phyloP scores from a whole-genome alignment of 805 yeast genomes.

The Tetrapisispora namnaoensis region DNA sequence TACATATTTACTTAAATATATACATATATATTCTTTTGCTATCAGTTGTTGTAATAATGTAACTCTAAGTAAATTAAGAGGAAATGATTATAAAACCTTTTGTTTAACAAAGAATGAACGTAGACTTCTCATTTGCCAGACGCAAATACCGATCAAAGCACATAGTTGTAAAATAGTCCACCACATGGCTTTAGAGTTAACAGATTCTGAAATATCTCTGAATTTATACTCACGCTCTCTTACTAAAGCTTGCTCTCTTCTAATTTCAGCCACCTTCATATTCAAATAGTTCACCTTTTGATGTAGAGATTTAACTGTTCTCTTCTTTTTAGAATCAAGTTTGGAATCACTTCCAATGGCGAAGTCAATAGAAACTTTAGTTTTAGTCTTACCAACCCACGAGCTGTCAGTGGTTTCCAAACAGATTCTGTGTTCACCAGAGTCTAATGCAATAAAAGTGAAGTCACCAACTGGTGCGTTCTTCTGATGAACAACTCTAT shows the following conservation, averaged over 20 bases:
- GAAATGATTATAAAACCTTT: slow-evolving; percentile 33
- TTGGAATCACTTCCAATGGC: slow-evolving; percentile 56
- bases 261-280: slow-evolving; percentile 48
- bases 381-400: slow-evolving; percentile 52
- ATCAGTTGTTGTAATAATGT: too few relatives aligned
- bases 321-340: slow-evolving; percentile 59
- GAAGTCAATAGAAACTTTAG: slow-evolving; percentile 53
- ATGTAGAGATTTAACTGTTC: slow-evolving; percentile 46
- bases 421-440: slow-evolving; percentile 75
- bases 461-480: slow-evolving; percentile 57
- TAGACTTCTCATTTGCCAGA: slow-evolving; percentile 65
- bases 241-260: slow-evolving; percentile 55
- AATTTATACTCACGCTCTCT: slow-evolving; percentile 67
- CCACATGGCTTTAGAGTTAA: slow-evolving; percentile 58
- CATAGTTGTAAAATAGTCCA: slow-evolving; percentile 64
- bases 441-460: slow-evolving; percentile 61
- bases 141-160: slow-evolving; percentile 57
- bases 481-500: slow-evolving; percentile 63
- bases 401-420: slow-evolving; percentile 43
- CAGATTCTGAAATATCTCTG: slow-evolving; percentile 63
- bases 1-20: too few relatives aligned
- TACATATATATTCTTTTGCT: too few relatives aligned
- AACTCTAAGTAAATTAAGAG: neutral
- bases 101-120: slow-evolving; percentile 72
- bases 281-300: slow-evolving; percentile 46